Evolutionary conservation across 1,139 yeast species (phyloP), one percentile per base, ranked within the genome.

Genomic region (Scheffersomyces parashehatae): DNA sequence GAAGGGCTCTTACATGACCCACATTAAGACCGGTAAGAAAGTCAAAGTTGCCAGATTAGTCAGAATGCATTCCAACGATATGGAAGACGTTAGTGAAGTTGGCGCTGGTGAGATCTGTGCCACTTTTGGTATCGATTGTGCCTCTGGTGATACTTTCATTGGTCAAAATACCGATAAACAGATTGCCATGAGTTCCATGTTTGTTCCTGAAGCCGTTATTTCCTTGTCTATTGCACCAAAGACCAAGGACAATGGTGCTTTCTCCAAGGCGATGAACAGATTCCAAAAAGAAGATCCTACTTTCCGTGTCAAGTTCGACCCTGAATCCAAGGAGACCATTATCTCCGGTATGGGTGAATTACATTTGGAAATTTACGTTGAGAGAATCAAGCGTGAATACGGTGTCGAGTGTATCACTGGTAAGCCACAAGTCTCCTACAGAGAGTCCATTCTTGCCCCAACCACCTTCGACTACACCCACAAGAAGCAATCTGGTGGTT

Each of bases 61-160:
- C 43, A 86, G 98, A 73, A 95, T 93, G 99, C 99, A 95, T 73
- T 89, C 98, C 39, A 89, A 91, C 53, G 99, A 93, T 67, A 89
- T 91, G 97, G 97, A 91, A 73, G 99, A 93, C 65, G 95, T 90
- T 41, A 88, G 85, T 42, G 97, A 90, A 71, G 88, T 89, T 59
- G 95, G 95, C 26, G 93, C 99, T 36, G 99, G 99, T 65, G 99
- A 93, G 72, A 93, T 93, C 58, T 95, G 99, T 73, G 99, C 99
- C 43, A 93, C 99, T 50, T 93, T 95, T 60, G 99, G 99, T 69
- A 87, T 93, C 56, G 99, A 95, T 67, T 93, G 99, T 78, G 86
- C 98, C n/a, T 95, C 99, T 8, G 99, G 99, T 62, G 99, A 93
- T 64, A 90, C 98, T 8, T 93, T 93, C 68, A 86, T 96, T 41